These are phyloP conservation scores for Aspergillus phoenicis DNA, from an alignment of 2,329 filamentous ascomycete genomes.

Conservation along the genomic window DNA sequence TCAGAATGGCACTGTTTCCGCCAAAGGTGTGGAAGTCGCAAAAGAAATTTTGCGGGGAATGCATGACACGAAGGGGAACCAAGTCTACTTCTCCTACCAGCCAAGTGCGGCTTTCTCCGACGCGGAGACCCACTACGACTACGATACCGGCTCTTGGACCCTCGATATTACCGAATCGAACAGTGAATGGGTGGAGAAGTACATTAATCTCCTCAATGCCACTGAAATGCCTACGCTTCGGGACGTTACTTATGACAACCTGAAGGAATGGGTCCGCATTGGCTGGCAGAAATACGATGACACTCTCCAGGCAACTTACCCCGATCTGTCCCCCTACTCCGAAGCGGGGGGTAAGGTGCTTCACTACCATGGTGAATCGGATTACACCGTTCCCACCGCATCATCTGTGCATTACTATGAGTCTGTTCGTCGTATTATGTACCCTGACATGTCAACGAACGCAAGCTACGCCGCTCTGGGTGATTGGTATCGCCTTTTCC, in stretches of 20 bases:
- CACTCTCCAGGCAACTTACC: conserved; percentile 56
- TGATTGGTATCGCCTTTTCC: conserved; percentile 60
- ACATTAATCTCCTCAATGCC: conserved; percentile 30
- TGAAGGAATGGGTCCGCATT: conserved; percentile 56
- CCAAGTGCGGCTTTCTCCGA: conserved; percentile 32
- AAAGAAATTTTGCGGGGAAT: conserved; percentile 44
- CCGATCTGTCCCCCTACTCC: conserved; percentile 57
- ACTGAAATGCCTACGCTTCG: conserved; percentile 47
- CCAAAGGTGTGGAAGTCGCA: conserved; percentile 36
- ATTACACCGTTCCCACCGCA: conserved; percentile 55
- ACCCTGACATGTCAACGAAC: conserved; percentile 43
- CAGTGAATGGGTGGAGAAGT: conserved; percentile 41
- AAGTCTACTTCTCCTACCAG: conserved; percentile 44
- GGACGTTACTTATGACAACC: conserved; percentile 58
- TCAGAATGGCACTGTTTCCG: conserved; percentile 36
- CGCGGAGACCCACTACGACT: conserved; percentile 30
- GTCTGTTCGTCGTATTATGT: conserved; percentile 56
- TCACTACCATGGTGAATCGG: conserved; percentile 62
- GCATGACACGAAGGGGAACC: conserved; percentile 43
- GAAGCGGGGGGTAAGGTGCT: conserved; percentile 57
- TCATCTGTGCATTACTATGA: conserved; percentile 60
- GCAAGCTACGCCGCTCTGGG: conserved; percentile 47
- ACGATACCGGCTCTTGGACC: conserved; percentile 32
- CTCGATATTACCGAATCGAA: conserved; percentile 37
- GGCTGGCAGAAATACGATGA: conserved; percentile 54